These are phyloP conservation scores for Peniophora sp. DNA, from an alignment of 1,284 basidiomycete genomes.

Conservation along the genomic window DNA sequence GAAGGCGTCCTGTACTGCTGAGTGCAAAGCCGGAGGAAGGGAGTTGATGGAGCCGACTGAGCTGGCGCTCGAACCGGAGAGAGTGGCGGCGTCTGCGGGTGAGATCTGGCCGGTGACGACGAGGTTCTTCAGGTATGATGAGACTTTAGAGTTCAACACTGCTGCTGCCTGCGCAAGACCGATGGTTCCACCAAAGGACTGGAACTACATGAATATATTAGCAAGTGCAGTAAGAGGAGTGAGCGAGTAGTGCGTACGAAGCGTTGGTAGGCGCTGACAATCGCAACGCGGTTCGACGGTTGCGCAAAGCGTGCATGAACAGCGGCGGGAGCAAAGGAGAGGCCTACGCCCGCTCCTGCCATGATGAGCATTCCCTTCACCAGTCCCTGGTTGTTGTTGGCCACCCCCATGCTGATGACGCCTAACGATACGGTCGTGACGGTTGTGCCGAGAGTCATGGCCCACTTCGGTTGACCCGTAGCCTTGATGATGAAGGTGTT, in stretches of 20 bases:
- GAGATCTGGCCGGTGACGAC: conserved; percentile 21
- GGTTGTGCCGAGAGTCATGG: conserved; percentile 29
- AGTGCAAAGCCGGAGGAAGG: conserved; percentile 27
- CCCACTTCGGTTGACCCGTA: conserved; percentile 29
- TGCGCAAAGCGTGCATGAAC: conserved; percentile 40
- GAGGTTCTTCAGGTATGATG: conserved; percentile 21
- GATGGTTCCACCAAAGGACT: conserved; percentile 40
- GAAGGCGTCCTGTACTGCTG: conserved; percentile 31
- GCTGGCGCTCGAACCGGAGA: conserved; percentile 15
- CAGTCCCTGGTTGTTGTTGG: conserved; percentile 23
- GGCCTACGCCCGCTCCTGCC: conserved; percentile 35
- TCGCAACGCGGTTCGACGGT: conserved; percentile 27
- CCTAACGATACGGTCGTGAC: conserved; percentile 33
- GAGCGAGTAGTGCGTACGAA: conserved; percentile 27
- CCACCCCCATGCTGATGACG: conserved; percentile 33
- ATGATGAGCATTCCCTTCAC: conserved; percentile 39
- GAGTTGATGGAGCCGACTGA: conserved; percentile 27
- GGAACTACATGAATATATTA: conserved; percentile 23
- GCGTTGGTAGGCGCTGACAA: conserved; percentile 32
- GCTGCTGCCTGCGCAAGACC: conserved; percentile 44
- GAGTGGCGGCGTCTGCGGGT: conserved; percentile 15
- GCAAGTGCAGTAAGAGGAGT: background rate
- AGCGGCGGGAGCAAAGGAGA: conserved; percentile 29
- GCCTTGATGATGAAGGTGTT: conserved; percentile 11
- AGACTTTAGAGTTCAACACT: conserved; percentile 35